Base-by-base conservation (phyloP, 2,329 filamentous ascomycete genomes). In the Fusarium solani-melongenae region DNA sequence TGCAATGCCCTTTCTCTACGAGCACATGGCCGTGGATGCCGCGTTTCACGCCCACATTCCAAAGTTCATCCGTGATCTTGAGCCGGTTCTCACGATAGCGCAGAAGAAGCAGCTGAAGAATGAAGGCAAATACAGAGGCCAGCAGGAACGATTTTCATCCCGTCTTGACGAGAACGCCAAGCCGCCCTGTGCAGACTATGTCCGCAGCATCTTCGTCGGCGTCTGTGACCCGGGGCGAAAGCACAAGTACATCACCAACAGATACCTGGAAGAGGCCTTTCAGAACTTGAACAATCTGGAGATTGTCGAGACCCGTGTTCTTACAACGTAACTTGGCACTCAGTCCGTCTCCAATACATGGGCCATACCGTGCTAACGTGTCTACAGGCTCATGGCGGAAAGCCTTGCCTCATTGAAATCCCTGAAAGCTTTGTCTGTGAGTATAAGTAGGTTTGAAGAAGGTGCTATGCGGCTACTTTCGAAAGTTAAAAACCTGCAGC, bases 251-350 rank as follows among this genome's bases (percentile, higher is more conserved):
- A 71, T 77, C 9, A 56, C 72, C 10, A 10, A 66, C 3, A 62
- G 70, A 51, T 78, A 77, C 11, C 4, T 70, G 1, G 73, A 78
- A 15, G 76, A 77, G 46, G 60, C 65, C 0, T 34, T 78, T 2
- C 64, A 69, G 2, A 73, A 66, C 2, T 22, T 72, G 17, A 7
- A 29, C 1, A 75, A 73, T 31, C 51, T 78, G 3, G 72, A 77
- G 11, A 39, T 76, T 41, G 31, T 78, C 1, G 59, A 74, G 49
- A 63, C 58, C 0, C 17, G 14, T 0, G 29, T 62, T 2, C 11
- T 75, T 5, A 76, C 74, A 24, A 24, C 60, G 76, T 78, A 59
- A 44, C 34, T 36, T 2, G 15, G 15, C 15, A 57, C 55, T 12
- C 9, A 31, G 8, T 46, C 12, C 49, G 2, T 24, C 12, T n/a